These are phyloP conservation scores for Tetradesmus lagerheimii DNA, from an alignment of 139 green algal species.

Conservation along the genomic window DNA sequence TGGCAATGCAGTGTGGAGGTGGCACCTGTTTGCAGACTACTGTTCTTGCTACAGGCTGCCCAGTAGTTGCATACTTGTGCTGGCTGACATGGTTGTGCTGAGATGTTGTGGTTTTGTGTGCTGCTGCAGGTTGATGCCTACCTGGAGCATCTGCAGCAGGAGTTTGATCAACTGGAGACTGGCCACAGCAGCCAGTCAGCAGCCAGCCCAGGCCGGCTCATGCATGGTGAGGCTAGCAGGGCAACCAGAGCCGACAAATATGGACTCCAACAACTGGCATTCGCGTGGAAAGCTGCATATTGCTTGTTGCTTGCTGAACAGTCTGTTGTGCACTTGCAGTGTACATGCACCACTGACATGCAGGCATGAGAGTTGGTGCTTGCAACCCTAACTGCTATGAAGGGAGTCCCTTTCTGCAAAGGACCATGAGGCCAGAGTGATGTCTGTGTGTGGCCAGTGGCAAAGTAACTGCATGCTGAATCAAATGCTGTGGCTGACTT, in stretches of 20 bases:
- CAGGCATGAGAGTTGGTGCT: not conserved
- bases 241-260: not conserved
- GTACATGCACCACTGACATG: not conserved
- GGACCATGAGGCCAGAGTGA: no score
- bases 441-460: no score
- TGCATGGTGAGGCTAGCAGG: constrained; percentile 15
- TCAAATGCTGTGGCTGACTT: no score
- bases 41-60: not conserved
- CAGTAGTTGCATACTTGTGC: not conserved
- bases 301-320: no score
- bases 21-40: not conserved
- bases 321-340: no score
- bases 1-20: not conserved
- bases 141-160: constrained; percentile 43
- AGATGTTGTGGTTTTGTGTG: not conserved
- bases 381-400: no score
- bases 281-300: not conserved
- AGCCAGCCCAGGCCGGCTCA: constrained; percentile 2
- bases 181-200: not conserved
- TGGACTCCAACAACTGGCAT: no score
- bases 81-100: no score
- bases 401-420: no score
- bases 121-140: constrained; percentile 35
- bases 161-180: constrained; percentile 51
- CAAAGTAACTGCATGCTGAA: no score